Evolutionary conservation across 345 rosid species (phyloP).

Genomic region (Gossypium turneri): DNA sequence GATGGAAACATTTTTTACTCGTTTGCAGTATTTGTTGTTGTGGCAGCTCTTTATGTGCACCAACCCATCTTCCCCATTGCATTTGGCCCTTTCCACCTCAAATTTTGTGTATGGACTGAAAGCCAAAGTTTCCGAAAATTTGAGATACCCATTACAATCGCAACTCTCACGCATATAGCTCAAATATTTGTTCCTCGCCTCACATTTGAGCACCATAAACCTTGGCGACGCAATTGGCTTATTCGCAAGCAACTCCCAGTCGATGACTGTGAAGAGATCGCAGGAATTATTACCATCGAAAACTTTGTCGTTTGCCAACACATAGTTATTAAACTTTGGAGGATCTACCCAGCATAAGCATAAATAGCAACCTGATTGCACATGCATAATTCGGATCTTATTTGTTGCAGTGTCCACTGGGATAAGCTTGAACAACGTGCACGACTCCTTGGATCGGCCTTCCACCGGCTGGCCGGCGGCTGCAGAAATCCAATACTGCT

Average conservation of each 20-base stretch:
- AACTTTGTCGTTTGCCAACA: background rate
- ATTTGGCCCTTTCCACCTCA: background rate
- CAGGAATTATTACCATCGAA: background rate
- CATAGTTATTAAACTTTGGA: background rate
- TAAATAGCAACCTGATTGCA: background rate
- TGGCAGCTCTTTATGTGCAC: background rate
- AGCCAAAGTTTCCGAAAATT: background rate
- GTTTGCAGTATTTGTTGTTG: background rate
- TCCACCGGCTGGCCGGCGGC: background rate
- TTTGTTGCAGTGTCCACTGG: too few species aligned
- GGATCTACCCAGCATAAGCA: background rate
- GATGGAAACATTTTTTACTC: background rate
- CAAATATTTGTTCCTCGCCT: background rate
- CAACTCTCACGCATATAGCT: background rate
- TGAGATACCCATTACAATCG: background rate
- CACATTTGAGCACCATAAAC: background rate
- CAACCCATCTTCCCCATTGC: background rate
- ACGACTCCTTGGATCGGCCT: too few species aligned
- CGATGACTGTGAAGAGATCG: background rate
- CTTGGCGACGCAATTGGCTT: background rate
- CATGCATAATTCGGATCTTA: background rate
- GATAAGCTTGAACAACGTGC: too few species aligned
- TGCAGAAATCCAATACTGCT: background rate
- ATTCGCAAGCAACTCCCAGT: background rate
- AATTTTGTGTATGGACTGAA: background rate